phyloP scores from a whole-genome alignment of 1,284 basidiomycete species.

The Heliocybe sulcata region DNA sequence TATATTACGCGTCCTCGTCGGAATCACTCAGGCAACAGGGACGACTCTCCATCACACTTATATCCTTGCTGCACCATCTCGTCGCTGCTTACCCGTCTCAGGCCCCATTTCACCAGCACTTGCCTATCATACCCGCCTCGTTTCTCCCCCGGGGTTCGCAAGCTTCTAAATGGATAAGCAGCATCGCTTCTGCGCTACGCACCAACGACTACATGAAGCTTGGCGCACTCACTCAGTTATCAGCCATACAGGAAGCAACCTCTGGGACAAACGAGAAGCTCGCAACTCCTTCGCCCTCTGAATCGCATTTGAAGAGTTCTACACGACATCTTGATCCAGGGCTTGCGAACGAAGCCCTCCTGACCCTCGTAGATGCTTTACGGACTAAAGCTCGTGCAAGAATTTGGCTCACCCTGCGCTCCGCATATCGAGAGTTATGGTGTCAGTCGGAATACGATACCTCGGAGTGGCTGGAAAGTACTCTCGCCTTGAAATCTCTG shows the following conservation, averaged over 20 bases:
- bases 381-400: constrained; percentile 41
- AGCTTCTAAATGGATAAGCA: constrained; percentile 37
- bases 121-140: constrained; percentile 29
- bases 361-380: constrained; percentile 35
- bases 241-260: constrained; percentile 6
- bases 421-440: constrained; percentile 57
- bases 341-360: constrained; percentile 35
- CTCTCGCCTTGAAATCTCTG: constrained; percentile 24
- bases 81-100: constrained; percentile 55
- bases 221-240: constrained; percentile 30
- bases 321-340: constrained; percentile 8
- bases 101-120: constrained; percentile 38
- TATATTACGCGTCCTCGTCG: constrained; percentile 26
- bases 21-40: constrained; percentile 6
- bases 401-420: constrained; percentile 53
- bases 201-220: constrained; percentile 44
- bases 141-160: constrained; percentile 23
- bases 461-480: constrained; percentile 32
- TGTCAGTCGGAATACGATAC: constrained; percentile 29
- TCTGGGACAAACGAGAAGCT: constrained; percentile 3
- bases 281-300: neutral
- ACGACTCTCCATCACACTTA: constrained; percentile 25
- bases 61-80: constrained; percentile 49
- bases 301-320: neutral
- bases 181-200: constrained; percentile 39